phyloP scores from a whole-genome alignment of 1,284 basidiomycete genomes.

The Bjerkandera adusta region DNA sequence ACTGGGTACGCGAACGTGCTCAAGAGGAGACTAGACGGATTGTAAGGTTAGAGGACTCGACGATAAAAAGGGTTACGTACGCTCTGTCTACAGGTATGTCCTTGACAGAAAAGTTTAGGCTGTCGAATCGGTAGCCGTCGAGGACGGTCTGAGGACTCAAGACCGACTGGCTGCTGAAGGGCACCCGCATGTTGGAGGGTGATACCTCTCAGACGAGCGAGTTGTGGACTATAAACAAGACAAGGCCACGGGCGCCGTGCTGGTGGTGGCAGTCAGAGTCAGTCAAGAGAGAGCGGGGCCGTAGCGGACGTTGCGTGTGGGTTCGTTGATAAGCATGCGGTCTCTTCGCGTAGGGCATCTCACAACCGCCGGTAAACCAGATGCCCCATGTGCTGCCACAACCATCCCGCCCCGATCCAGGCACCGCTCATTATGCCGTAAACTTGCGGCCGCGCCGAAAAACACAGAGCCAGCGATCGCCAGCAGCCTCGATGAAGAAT shows the following conservation, averaged over 20 bases:
- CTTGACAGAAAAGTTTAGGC: background rate
- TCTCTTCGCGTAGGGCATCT: no score
- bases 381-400: no score
- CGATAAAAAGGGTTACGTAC: background rate
- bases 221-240: background rate
- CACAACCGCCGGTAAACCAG: no score
- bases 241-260: background rate
- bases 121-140: background rate
- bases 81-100: background rate
- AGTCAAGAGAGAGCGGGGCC: slow-evolving; percentile 1
- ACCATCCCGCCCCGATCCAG: no score
- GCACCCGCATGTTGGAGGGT: background rate
- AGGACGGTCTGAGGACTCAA: slow-evolving; percentile 3
- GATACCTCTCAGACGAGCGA: background rate
- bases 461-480: no score
- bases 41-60: background rate
- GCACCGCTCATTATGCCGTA: no score
- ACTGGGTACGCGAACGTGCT: slow-evolving; percentile 14
- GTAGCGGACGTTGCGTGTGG: no score
- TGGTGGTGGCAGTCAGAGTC: background rate
- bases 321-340: no score
- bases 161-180: background rate
- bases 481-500: no score
- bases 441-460: no score
- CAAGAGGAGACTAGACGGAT: slow-evolving; percentile 6